Base-by-base conservation (phyloP, 257 asterid species). In the Leonotis leonurus region DNA sequence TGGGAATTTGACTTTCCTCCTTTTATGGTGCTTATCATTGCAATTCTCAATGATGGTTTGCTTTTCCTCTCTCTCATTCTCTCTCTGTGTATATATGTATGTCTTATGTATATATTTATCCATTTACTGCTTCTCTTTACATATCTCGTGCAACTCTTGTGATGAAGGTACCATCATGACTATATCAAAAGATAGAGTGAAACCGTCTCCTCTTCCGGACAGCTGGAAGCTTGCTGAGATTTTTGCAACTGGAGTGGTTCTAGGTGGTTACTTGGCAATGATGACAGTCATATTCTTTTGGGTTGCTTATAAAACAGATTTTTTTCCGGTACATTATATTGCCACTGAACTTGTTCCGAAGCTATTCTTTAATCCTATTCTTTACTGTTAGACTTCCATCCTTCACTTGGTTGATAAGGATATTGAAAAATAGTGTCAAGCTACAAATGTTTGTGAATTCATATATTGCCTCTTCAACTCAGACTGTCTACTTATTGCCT, bases 21-120 rank as follows among this genome's bases (percentile, higher is more conserved):
- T 40, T 92, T 92, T 77, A 89, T 92, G 99, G 99, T 92, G 80
- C 99, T 92, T 76, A 92, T 92, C 79, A 92, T 92, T 70, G 99
- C 99, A 33, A 86, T 92, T 39, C 90, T 92, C 67, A 92, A 89
- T 75, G 97, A 92, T 57, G 99, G 96, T 84, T 65, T 52, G 79
- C 68, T 68, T n/a, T 65, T 61, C 60, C 4, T n/a, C n/a, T n/a
- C 11, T 6, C 46, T 14, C 27, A 44, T 70, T 8, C 69, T 44
- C 58, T 59, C 70, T 14, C n/a, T n/a, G n/a, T n/a, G n/a, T n/a
- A n/a, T n/a, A n/a, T n/a, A n/a, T n/a, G n/a, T n/a, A n/a, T n/a
- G n/a, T n/a, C n/a, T n/a, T n/a, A n/a, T n/a, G n/a, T n/a, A 67
- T 45, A 6, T 41, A 41, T 41, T 4, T 18, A 67, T 46, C 60